A percentile compares a stretch with the other conserved stretches of the same genome.
These are phyloP conservation scores for Rubia yunnanensis DNA, from an alignment of 257 asterid genomes.

Conservation along the genomic window DNA sequence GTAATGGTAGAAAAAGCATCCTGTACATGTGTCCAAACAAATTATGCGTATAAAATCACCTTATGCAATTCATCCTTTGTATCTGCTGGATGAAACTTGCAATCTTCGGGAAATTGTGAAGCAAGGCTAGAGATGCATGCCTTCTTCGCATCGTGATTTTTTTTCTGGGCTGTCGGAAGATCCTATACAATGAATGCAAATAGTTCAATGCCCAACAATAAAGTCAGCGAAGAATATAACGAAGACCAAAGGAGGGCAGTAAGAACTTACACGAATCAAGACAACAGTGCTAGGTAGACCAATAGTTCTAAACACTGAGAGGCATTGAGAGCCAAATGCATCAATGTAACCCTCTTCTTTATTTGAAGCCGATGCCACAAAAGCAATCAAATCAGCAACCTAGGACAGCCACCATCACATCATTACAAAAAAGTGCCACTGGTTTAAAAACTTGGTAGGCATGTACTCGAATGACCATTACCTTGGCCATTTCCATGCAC, in stretches of 20 bases:
- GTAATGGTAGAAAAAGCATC: not conserved
- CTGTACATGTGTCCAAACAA: not conserved
- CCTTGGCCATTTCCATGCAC: slow-evolving; percentile 99
- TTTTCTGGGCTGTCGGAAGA: slow-evolving; percentile 58
- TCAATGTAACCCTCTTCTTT: slow-evolving; percentile 58
- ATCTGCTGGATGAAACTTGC: slow-evolving; percentile 82
- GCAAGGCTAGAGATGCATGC: slow-evolving; percentile 49
- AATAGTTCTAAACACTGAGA: slow-evolving; percentile 75
- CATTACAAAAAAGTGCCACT: slow-evolving; percentile 1
- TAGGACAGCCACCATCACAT: slow-evolving; percentile 17
- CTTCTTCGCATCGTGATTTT: slow-evolving; percentile 62
- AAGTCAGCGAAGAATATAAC: not conserved
- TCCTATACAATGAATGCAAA: slow-evolving; percentile 45
- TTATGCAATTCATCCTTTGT: slow-evolving; percentile 77
- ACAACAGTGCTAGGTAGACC: slow-evolving; percentile 95
- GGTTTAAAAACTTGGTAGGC: not conserved
- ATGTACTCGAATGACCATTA: slow-evolving; percentile 15
- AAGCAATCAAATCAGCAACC: slow-evolving; percentile 97
- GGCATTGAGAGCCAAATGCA: slow-evolving; percentile 86
- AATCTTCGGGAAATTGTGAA: slow-evolving; percentile 91
- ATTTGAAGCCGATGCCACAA: slow-evolving; percentile 67
- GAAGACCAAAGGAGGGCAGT: slow-evolving; percentile 8
- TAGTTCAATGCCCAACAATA: not conserved
- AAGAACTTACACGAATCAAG: slow-evolving; percentile 64
- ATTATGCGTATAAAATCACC: slow-evolving; percentile 29